Percentiles rank a stretch among this genome's conserved stretches.
These are phyloP conservation scores for Pterulicium gracile DNA, from an alignment of 1,284 basidiomycete genomes.

Conservation along the genomic window DNA sequence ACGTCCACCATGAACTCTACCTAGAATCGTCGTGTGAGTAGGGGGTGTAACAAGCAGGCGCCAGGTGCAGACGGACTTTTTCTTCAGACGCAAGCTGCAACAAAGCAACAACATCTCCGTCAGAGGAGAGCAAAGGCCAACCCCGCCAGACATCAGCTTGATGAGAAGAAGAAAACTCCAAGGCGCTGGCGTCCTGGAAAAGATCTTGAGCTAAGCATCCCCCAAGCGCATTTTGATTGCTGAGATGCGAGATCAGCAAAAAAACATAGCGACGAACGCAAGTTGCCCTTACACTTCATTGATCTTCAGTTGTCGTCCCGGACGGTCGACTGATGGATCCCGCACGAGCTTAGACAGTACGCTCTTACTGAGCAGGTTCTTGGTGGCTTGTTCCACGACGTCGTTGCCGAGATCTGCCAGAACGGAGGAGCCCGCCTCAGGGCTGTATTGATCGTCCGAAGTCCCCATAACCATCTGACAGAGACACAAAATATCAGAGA, in stretches of 20 bases:
- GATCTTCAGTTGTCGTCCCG: constrained; percentile 64
- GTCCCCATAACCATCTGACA: constrained; percentile 76
- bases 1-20: constrained; percentile 60
- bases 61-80: constrained; percentile 31
- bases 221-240: constrained; percentile 60
- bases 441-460: constrained; percentile 53
- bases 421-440: constrained; percentile 42
- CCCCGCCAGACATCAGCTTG: constrained; percentile 45
- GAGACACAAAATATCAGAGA: constrained; percentile 1
- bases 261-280: constrained; percentile 1
- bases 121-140: constrained; percentile 62
- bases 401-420: constrained; percentile 46
- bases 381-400: constrained; percentile 39
- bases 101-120: constrained; percentile 66
- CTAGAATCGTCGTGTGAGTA: constrained; percentile 22
- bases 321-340: constrained; percentile 47
- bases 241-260: constrained; percentile 16
- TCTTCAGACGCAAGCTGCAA: constrained; percentile 62
- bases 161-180: constrained; percentile 44
- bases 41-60: background rate
- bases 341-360: constrained; percentile 55
- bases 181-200: constrained; percentile 54
- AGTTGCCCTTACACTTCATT: constrained; percentile 44
- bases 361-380: constrained; percentile 46
- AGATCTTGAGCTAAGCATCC: constrained; percentile 52